phyloP scores from a whole-genome alignment of 2,329 filamentous ascomycete species.

The Grosmannia huntii region DNA sequence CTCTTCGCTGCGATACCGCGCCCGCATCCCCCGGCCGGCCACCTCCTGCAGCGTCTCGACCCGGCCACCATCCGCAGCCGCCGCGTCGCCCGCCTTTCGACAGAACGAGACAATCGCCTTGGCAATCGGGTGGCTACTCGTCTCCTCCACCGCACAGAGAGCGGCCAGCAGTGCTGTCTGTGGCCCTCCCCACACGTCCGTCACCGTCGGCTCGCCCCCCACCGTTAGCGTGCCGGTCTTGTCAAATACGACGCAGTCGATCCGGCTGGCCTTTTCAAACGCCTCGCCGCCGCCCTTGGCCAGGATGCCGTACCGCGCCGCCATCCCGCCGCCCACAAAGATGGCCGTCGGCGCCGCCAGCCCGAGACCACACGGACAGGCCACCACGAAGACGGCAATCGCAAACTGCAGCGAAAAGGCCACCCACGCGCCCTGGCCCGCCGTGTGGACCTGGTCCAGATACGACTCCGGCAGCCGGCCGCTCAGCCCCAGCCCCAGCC shows the following conservation, averaged over 20 bases:
- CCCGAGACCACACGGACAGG: conserved; percentile 72
- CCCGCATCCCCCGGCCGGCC: conserved; percentile 58
- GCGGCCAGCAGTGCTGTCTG: conserved; percentile 32
- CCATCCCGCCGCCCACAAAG: conserved; percentile 69
- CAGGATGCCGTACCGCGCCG: conserved; percentile 67
- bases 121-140: conserved; percentile 63
- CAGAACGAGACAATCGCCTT: conserved; percentile 57
- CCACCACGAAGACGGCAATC: conserved; percentile 77
- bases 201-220: conserved; percentile 58
- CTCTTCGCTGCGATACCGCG: conserved; percentile 21
- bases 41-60: conserved; percentile 47
- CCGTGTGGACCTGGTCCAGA: conserved; percentile 29
- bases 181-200: conserved; percentile 33
- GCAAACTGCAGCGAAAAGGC: conserved; percentile 71
- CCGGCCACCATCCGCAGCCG: conserved; percentile 7
- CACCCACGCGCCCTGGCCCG: conserved; percentile 51
- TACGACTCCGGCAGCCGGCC: conserved; percentile 44
- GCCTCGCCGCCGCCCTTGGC: conserved; percentile 77
- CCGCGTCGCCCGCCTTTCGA: conserved; percentile 11
- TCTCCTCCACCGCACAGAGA: conserved; percentile 51
- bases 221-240: conserved; percentile 77
- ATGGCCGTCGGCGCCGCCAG: conserved; percentile 79
- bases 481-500: conserved; percentile 51
- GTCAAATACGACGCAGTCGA: conserved; percentile 74
- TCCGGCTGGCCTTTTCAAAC: conserved; percentile 68